phyloP scores from a whole-genome alignment of 805 yeast genomes.

The Candida dendrica region DNA sequence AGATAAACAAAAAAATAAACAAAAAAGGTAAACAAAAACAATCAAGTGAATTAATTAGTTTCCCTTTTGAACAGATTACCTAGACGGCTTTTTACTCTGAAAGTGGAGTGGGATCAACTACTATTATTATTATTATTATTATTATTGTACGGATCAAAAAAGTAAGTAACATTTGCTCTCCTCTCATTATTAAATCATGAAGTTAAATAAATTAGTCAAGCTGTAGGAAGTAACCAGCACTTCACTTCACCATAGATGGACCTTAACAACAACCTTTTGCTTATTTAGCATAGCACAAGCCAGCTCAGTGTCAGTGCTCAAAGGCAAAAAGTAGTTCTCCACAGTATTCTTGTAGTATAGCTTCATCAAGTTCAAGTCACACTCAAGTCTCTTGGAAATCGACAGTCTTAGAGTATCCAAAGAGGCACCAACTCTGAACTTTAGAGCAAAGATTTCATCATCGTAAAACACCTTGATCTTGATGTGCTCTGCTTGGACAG shows the following conservation, averaged over 20 bases:
- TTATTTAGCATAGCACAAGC: conserved; percentile 7
- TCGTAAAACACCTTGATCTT: conserved; percentile 17
- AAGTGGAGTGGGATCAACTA: too few species aligned
- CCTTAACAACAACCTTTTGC: conserved; percentile 9
- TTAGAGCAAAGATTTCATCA: conserved; percentile 21
- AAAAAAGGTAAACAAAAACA: too few species aligned
- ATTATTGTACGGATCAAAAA: too few species aligned
- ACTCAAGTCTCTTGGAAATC: conserved; percentile 18
- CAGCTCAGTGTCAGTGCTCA: conserved; percentile 15
- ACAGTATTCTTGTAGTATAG: conserved; percentile 12
- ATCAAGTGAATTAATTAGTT: too few species aligned
- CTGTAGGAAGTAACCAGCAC: neutral
- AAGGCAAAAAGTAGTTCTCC: conserved; percentile 12
- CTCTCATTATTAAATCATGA: too few species aligned
- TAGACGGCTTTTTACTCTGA: too few species aligned
- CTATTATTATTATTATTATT: too few species aligned
- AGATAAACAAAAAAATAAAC: too few species aligned
- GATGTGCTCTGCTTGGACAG: conserved; percentile 1
- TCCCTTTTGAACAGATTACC: too few species aligned
- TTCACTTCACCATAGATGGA: conserved; percentile 3
- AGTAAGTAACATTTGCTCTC: too few species aligned
- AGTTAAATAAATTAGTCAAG: too few species aligned
- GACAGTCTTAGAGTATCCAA: conserved; percentile 10
- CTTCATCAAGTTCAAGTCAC: conserved; percentile 8
- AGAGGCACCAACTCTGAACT: conserved; percentile 4